Conservation (phyloP, 208 protist genomes). For the Acanthamoeba culbertsoni region DNA sequence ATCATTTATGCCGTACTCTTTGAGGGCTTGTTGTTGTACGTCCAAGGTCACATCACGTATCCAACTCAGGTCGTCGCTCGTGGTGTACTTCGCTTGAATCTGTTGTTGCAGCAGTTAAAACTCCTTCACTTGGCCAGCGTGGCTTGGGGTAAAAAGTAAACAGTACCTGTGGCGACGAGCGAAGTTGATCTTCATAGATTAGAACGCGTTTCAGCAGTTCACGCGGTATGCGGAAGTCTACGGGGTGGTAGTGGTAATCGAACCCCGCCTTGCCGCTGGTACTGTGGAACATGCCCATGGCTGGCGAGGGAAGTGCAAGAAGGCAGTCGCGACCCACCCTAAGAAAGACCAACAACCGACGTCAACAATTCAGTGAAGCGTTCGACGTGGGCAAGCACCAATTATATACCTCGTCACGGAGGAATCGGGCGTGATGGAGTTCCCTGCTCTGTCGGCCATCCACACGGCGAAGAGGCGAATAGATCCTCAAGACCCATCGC, state of each 20-base stretch:
- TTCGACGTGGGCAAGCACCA: no score
- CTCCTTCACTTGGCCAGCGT: neutral
- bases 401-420: no score
- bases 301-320: no score
- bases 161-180: neutral
- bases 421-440: no score
- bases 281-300: neutral
- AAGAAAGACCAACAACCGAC: no score
- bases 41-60: neutral
- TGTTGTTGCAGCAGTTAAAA: neutral
- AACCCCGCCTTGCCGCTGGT: neutral
- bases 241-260: neutral
- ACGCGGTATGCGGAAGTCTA: neutral
- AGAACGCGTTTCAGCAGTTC: neutral
- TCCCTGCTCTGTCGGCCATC: no score
- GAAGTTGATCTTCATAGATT: neutral
- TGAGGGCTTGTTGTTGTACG: neutral
- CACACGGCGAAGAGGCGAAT: no score
- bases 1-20: neutral
- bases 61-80: neutral
- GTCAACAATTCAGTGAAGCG: no score
- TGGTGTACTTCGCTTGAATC: neutral
- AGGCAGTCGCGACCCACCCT: no score
- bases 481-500: no score
- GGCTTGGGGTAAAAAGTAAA: neutral